Base-by-base conservation (phyloP, 805 yeast genomes). In the Cyberlindnera mississippiensis region DNA sequence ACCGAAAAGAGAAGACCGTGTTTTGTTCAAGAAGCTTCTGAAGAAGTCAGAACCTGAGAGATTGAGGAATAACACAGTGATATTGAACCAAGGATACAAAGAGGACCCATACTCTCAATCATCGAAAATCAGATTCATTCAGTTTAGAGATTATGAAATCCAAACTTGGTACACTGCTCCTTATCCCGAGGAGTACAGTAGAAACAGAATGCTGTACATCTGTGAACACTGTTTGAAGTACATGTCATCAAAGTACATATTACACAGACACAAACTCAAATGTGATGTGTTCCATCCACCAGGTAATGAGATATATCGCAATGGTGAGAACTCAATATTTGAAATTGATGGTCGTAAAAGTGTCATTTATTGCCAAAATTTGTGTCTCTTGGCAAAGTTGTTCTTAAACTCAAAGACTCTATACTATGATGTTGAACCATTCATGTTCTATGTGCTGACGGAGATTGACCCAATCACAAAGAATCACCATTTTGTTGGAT, bases 341-440 rank as follows among this genome's bases (percentile, higher is more conserved):
- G 98, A 93, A 62, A 80, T 93, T 15, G 98, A 93, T 57, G 99
- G 99, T 0, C 69, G 95, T 28, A 85, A 84, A 48, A 80, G 85
- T 54, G 80, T 82, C 13, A 72, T 75, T 38, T 91, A 84, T 57
- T 89, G 97, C 62, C 96, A 89, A 59, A 89, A 88, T 58, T 64
- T 93, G 41, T 93, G 99, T 67, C 68, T 91, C 33, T 62, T 93
- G 50, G 96, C 97, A 3, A 93, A 91, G 60, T 65, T 89, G 45
- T 93, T 90, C 56, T 69, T 93, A 38, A 87, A 90, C 61, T 87
- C 96, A 2, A 93, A 93, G 58, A 88, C 97, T 0, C 68, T 93
- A 38, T 90, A 89, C 59, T 88, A 88, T 59, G 98, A 93, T 56
- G 98, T 91, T 33, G 96, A 93, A 61, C 96, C 98, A 1, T 91